Evolutionary conservation across 2,329 filamentous ascomycete species (phyloP), one percentile per base, ranked within the genome.

Genomic region (Colletotrichum scovillei): DNA sequence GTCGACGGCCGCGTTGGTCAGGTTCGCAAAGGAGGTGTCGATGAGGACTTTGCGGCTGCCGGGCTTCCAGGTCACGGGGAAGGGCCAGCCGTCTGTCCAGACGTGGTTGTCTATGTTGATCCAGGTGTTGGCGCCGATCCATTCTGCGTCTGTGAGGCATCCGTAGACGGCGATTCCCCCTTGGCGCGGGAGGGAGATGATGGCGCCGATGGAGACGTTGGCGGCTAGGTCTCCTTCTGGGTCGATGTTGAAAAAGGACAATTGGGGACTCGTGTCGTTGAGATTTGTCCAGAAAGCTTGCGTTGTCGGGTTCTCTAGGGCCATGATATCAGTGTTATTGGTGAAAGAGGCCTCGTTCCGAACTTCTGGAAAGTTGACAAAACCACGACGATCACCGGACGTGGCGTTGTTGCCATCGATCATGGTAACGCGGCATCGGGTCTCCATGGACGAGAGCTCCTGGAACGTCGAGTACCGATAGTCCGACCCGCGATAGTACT

Each of bases 1-100:
- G 8, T 38, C 42, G 28, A 67, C 56, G 3, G 8, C 1, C 6
- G 65, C 56, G 16, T 67, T 67, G 12, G 55, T 67, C n/a, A 67
- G 65, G 22, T 60, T 67, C n/a, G 65, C 65, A 24, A 19, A 67
- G 12, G 65, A 67, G 14, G 56, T 60, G 9, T 30, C 26, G 22
- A 60, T 67, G 14, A 24, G 19, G n/a, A 60, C 30, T 28, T 38
- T 67, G 26, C 38, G 38, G 16, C 16, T 46, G 32, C 22, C 22
- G 12, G 32, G 58, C 7, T 62, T 62, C 24, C 58, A 42, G 7
- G 32, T 46, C 24, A 67, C 26, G 11, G 24, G 14, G 26, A 38
- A n/a, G 11, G 46, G 22, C 56, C 65, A 60, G 42, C 19, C n/a
- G 14, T 67, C n/a, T n/a, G 30, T 35, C 56, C 56, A 59, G 28